Evolutionary conservation across 2,329 filamentous ascomycete species (phyloP).

Genomic region (Aspergillus uvarum): DNA sequence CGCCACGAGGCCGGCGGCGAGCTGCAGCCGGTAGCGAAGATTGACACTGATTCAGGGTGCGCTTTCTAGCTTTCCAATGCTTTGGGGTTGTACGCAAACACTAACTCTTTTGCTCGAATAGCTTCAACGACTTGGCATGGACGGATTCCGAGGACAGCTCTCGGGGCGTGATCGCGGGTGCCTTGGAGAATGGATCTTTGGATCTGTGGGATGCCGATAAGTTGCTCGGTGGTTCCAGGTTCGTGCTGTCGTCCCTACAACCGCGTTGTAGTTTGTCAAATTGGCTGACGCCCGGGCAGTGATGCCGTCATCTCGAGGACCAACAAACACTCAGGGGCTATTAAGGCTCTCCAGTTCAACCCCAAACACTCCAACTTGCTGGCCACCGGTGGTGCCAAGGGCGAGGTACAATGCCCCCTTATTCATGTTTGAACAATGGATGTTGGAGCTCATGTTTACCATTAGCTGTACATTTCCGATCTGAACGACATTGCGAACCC

Average conservation of each 20-base stretch:
- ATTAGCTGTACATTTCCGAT: conserved; percentile 82
- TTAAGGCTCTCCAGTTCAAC: conserved; percentile 97
- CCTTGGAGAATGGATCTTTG: conserved; percentile 88
- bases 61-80: not conserved
- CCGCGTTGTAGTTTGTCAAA: not conserved
- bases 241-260: conserved; percentile 19
- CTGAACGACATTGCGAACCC: conserved; percentile 85
- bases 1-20: conserved; percentile 73
- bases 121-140: conserved; percentile 98
- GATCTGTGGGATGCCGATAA: conserved; percentile 89
- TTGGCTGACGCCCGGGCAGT: conserved; percentile 33
- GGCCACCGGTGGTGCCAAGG: conserved; percentile 88
- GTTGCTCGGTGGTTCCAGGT: conserved; percentile 55
- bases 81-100: not conserved
- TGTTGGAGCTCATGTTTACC: conserved; percentile 6
- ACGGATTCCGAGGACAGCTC: conserved; percentile 76
- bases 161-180: conserved; percentile 88
- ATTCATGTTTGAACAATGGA: not conserved
- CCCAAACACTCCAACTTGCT: conserved; percentile 86
- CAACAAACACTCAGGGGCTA: conserved; percentile 84
- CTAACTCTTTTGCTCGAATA: conserved; percentile 43
- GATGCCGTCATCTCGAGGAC: conserved; percentile 85
- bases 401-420: conserved; percentile 56
- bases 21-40: conserved; percentile 78
- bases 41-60: conserved; percentile 85